Evolutionary conservation across 768 basidiomycete species (phyloP), one percentile per base, ranked within the genome.

Genomic region (Phlebiopsis flavidoalba): DNA sequence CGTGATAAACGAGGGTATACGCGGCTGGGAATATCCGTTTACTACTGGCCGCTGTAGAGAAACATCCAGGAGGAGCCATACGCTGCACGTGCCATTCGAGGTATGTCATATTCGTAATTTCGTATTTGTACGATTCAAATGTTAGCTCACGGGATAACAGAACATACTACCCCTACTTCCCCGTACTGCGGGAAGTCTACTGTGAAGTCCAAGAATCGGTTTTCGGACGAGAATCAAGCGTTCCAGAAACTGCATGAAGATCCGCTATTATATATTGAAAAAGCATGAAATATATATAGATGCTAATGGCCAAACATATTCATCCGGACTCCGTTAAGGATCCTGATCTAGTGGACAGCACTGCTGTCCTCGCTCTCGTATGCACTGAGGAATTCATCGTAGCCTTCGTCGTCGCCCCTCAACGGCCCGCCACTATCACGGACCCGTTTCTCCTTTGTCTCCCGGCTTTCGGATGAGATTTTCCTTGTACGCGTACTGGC

Each of bases 381-480:
- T 19, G 89, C 89, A 69, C 87, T 90, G 61, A 92, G 72, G 58
- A 92, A 68, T 12, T 91, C 90, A 65, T 87, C 88, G 58, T 90
- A 91, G 3, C 87, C 83, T 57, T 80, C 79, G 64, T 91, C 90
- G 61, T 91, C 89, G 4, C 90, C 89, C 26, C 26, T 31, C 60
- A 91, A 88, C 57, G 87, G 86, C 0, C 87, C 89, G 21, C 79
- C 83, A 67, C 86, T 90, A 37, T 87, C 84, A 43, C 83, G 76
- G 14, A 51, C 48, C 5, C 36, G 70, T 65, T 22, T 67, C 12
- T 43, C 40, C 40, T 43, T 43, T 12, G 17, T 17, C 69, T 24
- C 76, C 73, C 66, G 76, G 53, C 71, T 21, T 15, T 79, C 48
- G 60, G 71, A 70, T 15, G 80, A 81, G 22, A 72, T 67, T 69